These are phyloP conservation scores for Trichoderma erinaceum DNA, from an alignment of 495 filamentous ascomycete species.

Conservation along the genomic window DNA sequence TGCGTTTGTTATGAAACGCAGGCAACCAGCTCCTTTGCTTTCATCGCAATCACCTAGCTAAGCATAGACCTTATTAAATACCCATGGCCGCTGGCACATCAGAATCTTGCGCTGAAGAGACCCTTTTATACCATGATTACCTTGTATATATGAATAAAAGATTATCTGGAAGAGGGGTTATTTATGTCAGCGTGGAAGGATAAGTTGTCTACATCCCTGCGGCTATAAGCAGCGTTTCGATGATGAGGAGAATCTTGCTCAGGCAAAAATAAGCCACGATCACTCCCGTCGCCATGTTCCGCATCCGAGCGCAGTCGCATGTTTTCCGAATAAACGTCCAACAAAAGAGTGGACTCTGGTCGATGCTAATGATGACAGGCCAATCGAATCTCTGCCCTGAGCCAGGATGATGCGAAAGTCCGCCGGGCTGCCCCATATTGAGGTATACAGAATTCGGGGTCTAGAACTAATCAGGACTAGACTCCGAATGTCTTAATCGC, in stretches of 20 bases:
- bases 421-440: neutral
- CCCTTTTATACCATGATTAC: too few species aligned
- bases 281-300: too few species aligned
- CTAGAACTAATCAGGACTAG: slow-evolving; percentile 19
- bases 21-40: neutral
- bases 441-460: slow-evolving; percentile 11
- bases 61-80: neutral
- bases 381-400: neutral
- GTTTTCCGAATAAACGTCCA: neutral
- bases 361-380: neutral
- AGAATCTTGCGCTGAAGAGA: neutral
- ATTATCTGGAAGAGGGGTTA: too few species aligned
- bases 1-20: neutral
- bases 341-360: neutral
- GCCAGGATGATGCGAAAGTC: neutral
- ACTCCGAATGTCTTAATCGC: slow-evolving; percentile 11
- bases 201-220: too few species aligned
- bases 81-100: neutral
- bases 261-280: too few species aligned
- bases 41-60: neutral
- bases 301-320: too few species aligned
- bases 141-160: too few species aligned
- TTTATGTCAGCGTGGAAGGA: too few species aligned
- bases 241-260: too few species aligned
- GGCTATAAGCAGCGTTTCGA: too few species aligned